These are phyloP conservation scores for Pseudonectria foliicola DNA, from an alignment of 2,329 filamentous ascomycete genomes.

Conservation along the genomic window DNA sequence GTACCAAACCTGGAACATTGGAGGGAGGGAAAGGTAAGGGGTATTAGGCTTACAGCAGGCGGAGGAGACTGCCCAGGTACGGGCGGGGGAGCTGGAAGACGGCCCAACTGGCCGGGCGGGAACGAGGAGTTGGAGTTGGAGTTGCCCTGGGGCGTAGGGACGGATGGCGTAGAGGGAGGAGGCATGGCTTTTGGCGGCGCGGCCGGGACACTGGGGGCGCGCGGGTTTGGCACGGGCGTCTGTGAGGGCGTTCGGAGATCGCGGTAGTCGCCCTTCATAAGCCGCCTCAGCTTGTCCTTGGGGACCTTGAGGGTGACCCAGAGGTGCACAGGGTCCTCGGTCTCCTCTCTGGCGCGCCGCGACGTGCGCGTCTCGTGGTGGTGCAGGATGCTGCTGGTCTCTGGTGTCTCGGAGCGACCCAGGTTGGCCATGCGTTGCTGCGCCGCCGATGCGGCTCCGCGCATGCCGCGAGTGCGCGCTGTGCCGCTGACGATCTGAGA, in stretches of 20 bases:
- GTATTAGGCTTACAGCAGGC: conserved; percentile 49
- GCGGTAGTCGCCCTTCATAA: conserved; percentile 48
- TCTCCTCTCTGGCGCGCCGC: conserved; percentile 66
- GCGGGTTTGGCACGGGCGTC: conserved; percentile 26
- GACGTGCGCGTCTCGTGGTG: conserved; percentile 68
- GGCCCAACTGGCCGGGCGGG: conserved; percentile 53
- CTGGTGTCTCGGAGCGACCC: conserved; percentile 83
- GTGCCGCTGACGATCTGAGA: conserved; percentile 67
- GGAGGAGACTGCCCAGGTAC: conserved; percentile 48
- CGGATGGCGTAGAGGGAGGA: conserved; percentile 32
- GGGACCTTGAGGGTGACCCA: conserved; percentile 70
- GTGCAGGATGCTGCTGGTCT: conserved; percentile 53
- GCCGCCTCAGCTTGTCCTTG: conserved; percentile 63
- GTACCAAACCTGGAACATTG: too few species aligned
- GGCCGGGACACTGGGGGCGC: conserved; percentile 25
- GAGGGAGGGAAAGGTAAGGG: background rate
- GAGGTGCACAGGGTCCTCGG: conserved; percentile 62
- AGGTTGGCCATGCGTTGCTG: conserved; percentile 80
- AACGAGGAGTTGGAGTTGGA: conserved; percentile 26
- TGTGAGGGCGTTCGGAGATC: conserved; percentile 30
- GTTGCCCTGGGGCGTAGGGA: conserved; percentile 31
- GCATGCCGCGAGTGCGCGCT: conserved; percentile 78
- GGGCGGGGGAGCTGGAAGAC: conserved; percentile 60
- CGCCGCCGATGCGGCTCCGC: conserved; percentile 78
- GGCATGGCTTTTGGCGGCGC: conserved; percentile 26